Conservation (phyloP, 108 stramenopile species). For the Cafeteria roenbergensis region DNA sequence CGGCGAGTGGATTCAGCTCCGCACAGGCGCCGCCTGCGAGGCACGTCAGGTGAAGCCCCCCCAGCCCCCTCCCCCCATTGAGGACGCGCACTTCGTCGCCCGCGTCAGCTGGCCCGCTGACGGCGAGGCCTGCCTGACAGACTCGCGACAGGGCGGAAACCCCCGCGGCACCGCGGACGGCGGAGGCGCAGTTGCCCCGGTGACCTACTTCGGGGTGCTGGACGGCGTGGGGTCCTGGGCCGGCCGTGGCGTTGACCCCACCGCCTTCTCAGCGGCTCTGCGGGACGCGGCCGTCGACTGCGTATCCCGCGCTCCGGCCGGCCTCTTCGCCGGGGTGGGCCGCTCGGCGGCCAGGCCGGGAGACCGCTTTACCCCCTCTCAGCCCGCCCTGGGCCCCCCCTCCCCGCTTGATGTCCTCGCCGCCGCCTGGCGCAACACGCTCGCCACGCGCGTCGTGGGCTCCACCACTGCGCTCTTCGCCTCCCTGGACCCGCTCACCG, state of each 20-base stretch:
- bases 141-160: too few species aligned
- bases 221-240: constrained; percentile 44
- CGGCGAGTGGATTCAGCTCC: too few species aligned
- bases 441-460: constrained; percentile 20
- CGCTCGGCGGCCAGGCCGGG: too few species aligned
- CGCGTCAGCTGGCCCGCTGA: constrained; percentile 18
- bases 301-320: too few species aligned
- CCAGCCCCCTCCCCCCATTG: neutral
- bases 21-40: neutral
- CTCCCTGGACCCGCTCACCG: constrained; percentile 33
- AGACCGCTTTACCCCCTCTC: too few species aligned
- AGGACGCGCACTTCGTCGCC: constrained; percentile 27
- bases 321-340: too few species aligned
- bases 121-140: too few species aligned
- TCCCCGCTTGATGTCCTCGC: neutral
- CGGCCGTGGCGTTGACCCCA: neutral
- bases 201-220: constrained; percentile 33
- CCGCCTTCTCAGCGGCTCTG: neutral
- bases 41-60: neutral
- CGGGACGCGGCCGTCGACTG: neutral
- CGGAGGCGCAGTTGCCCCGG: neutral
- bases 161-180: too few species aligned
- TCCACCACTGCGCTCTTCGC: constrained; percentile 34
- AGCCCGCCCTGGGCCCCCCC: neutral
- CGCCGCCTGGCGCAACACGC: neutral